These are phyloP conservation scores for Exophiala dermatitidis DNA, from an alignment of 2,329 filamentous ascomycete species.

Conservation along the genomic window DNA sequence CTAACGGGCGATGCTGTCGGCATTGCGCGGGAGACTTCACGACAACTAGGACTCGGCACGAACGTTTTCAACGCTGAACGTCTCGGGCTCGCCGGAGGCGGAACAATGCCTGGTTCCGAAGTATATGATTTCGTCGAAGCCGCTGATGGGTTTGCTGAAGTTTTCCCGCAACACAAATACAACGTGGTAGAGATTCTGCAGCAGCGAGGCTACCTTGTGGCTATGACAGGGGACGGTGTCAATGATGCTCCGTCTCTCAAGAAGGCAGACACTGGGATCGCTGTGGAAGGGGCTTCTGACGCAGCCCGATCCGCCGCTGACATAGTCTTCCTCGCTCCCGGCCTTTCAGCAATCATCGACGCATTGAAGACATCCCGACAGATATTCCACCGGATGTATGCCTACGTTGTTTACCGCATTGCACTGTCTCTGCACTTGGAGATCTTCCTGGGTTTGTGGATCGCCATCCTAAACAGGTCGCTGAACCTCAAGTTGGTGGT, in stretches of 20 bases:
- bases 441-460: constrained; percentile 87
- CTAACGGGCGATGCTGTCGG: constrained; percentile 90
- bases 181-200: constrained; percentile 89
- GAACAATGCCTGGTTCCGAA: constrained; percentile 86
- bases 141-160: constrained; percentile 89
- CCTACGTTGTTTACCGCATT: constrained; percentile 92
- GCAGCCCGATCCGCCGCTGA: constrained; percentile 85
- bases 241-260: constrained; percentile 89
- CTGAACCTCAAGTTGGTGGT: constrained; percentile 83
- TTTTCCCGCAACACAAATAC: constrained; percentile 94
- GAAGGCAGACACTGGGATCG: constrained; percentile 94
- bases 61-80: constrained; percentile 93
- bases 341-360: constrained; percentile 86
- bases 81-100: constrained; percentile 76
- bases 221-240: constrained; percentile 94
- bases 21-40: constrained; percentile 85
- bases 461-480: constrained; percentile 75
- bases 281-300: constrained; percentile 85
- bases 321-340: constrained; percentile 87
- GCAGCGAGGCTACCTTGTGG: constrained; percentile 86
- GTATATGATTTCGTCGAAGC: constrained; percentile 94
- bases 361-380: constrained; percentile 87
- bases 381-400: constrained; percentile 96
- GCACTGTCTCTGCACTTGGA: constrained; percentile 84
- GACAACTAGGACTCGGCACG: constrained; percentile 82